Percentiles rank a stretch among this genome's conserved stretches.
Evolutionary conservation across 306 rosid genomes (phyloP).

Genomic region (Vigna trinervia): DNA sequence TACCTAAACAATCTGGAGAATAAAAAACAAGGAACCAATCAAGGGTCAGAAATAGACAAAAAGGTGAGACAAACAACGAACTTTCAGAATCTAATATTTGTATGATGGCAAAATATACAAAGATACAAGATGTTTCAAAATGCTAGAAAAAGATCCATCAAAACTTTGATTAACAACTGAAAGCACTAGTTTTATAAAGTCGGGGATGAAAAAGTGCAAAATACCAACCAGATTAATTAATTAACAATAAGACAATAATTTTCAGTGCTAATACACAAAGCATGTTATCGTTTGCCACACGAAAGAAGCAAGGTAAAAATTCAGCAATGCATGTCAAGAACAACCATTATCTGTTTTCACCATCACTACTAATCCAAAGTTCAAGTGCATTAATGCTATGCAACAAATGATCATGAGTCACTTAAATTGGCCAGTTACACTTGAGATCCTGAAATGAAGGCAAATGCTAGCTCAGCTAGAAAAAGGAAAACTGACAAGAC

Average conservation of each 20-base stretch:
- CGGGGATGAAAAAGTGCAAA: conserved; percentile 30
- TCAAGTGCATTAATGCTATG: conserved; percentile 21
- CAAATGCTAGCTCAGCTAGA: neutral
- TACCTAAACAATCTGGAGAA: conserved; percentile 94
- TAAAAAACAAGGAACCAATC: conserved; percentile 48
- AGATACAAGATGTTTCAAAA: conserved; percentile 17
- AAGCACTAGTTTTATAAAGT: conserved; percentile 10
- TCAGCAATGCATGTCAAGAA: conserved; percentile 2
- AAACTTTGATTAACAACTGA: conserved; percentile 24
- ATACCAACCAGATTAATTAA: conserved; percentile 4
- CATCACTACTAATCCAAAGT: conserved; percentile 23
- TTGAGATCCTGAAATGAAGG: conserved; percentile 40
- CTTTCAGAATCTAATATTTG: conserved; percentile 36
- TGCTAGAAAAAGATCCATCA: conserved; percentile 3
- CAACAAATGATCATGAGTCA: conserved; percentile 16
- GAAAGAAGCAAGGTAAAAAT: conserved; percentile 23
- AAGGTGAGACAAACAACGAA: conserved; percentile 35
- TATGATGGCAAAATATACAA: conserved; percentile 29
- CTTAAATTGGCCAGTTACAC: conserved; percentile 12
- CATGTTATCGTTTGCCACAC: conserved; percentile 4
- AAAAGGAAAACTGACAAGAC: conserved; percentile 20
- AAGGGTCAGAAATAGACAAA: conserved; percentile 30
- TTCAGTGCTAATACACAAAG: conserved; percentile 22
- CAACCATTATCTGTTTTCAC: neutral
- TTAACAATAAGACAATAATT: conserved; percentile 2